Conservation (phyloP, 345 rosid genomes). For the Ceriops decandra region DNA sequence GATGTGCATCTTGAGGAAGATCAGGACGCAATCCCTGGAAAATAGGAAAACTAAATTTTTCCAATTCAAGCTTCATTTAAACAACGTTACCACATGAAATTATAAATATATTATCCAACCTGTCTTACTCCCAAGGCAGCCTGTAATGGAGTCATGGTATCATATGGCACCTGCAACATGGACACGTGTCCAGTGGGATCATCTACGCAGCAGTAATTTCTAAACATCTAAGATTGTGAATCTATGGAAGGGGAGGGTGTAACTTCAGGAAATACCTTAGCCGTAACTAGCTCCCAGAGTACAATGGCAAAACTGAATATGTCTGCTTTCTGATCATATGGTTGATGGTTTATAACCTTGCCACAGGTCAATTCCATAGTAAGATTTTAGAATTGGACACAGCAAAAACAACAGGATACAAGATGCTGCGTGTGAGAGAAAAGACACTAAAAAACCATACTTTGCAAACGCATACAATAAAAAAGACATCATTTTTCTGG, state of each 20-base stretch:
- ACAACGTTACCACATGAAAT: background rate
- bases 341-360: conserved; percentile 72
- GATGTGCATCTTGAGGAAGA: conserved; percentile 48
- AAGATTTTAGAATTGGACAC: too few species aligned
- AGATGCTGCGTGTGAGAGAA: background rate
- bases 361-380: conserved; percentile 1
- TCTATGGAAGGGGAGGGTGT: background rate
- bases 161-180: conserved; percentile 56
- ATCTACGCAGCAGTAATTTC: conserved; percentile 2
- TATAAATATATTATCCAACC: conserved; percentile 28
- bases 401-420: background rate
- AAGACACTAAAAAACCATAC: background rate
- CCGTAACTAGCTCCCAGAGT: conserved; percentile 73
- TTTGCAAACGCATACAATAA: background rate
- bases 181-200: conserved; percentile 1
- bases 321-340: conserved; percentile 70
- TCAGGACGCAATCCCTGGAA: conserved; percentile 68
- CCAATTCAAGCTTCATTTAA: background rate
- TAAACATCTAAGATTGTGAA: background rate
- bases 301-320: conserved; percentile 76
- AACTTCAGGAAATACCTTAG: conserved; percentile 44
- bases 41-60: background rate
- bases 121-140: conserved; percentile 80
- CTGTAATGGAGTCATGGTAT: conserved; percentile 63
- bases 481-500: background rate